Conservation (phyloP, 2,329 filamentous ascomycete species). For the Penicillium sp. region DNA sequence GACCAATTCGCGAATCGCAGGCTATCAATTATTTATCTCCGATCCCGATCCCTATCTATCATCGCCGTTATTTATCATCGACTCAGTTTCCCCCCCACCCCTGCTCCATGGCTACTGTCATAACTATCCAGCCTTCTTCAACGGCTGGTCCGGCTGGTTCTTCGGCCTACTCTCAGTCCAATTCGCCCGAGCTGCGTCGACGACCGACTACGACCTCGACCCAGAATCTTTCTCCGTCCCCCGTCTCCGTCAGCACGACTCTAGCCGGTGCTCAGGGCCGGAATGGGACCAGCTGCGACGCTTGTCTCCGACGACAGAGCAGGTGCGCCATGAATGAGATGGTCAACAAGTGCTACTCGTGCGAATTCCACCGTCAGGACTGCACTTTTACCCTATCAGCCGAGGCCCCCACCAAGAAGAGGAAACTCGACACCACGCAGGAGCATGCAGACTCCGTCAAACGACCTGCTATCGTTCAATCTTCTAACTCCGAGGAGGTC, state of each 20-base stretch:
- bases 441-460: slow-evolving; percentile 32
- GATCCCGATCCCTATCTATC: slow-evolving; percentile 1
- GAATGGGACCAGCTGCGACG: slow-evolving; percentile 42
- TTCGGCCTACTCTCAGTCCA: slow-evolving; percentile 24
- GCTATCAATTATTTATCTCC: slow-evolving; percentile 15
- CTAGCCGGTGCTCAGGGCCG: slow-evolving; percentile 29
- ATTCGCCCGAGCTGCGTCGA: slow-evolving; percentile 24
- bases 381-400: slow-evolving; percentile 39
- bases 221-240: slow-evolving; percentile 23
- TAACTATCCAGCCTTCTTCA: slow-evolving; percentile 40
- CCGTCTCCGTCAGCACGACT: slow-evolving; percentile 21
- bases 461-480: slow-evolving; percentile 27
- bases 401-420: slow-evolving; percentile 35
- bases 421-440: slow-evolving; percentile 35
- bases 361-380: slow-evolving; percentile 44
- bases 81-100: neutral
- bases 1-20: slow-evolving; percentile 14
- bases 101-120: slow-evolving; percentile 36
- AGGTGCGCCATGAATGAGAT: slow-evolving; percentile 44
- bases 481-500: slow-evolving; percentile 5
- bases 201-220: slow-evolving; percentile 21
- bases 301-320: slow-evolving; percentile 41
- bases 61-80: neutral
- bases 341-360: slow-evolving; percentile 44
- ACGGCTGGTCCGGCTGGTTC: slow-evolving; percentile 22